phyloP scores from a whole-genome alignment of 306 rosid species.

The Cyamopsis tetragonoloba region DNA sequence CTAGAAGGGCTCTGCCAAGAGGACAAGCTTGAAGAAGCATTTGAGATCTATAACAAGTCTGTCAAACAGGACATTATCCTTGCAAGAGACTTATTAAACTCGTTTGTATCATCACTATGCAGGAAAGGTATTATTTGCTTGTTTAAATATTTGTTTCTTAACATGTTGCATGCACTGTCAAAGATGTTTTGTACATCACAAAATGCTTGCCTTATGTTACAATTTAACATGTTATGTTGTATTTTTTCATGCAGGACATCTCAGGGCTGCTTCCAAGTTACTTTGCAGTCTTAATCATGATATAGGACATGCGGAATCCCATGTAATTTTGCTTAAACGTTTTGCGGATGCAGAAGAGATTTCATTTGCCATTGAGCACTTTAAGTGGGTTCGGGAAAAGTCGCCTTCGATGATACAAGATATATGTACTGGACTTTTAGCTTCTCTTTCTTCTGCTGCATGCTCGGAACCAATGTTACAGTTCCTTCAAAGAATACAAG shows the following conservation, averaged over 20 bases:
- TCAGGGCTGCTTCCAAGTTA: slow-evolving; percentile 57
- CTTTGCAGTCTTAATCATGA: slow-evolving; percentile 45
- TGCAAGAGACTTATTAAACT: slow-evolving; percentile 47
- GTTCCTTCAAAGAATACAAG: slow-evolving; percentile 50
- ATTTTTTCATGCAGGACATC: slow-evolving; percentile 55
- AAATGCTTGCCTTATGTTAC: background rate
- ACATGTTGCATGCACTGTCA: background rate
- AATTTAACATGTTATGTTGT: background rate
- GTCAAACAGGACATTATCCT: slow-evolving; percentile 52
- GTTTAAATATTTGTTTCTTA: background rate
- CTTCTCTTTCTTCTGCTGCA: slow-evolving; percentile 58
- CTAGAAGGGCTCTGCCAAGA: slow-evolving; percentile 75
- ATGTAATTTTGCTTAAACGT: slow-evolving; percentile 59
- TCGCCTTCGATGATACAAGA: slow-evolving; percentile 50
- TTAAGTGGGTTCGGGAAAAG: slow-evolving; percentile 50
- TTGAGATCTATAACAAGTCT: slow-evolving; percentile 54
- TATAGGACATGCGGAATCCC: slow-evolving; percentile 43
- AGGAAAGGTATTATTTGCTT: slow-evolving; percentile 50
- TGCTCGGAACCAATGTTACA: slow-evolving; percentile 46
- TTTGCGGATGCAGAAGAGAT: slow-evolving; percentile 57
- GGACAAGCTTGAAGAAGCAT: slow-evolving; percentile 57
- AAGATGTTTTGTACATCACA: background rate
- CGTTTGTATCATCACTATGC: slow-evolving; percentile 53
- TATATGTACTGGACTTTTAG: slow-evolving; percentile 50
- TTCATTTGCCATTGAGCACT: slow-evolving; percentile 54